Evolutionary conservation across 2,329 filamentous ascomycete genomes (phyloP).

Genomic region (Venturia effusa): DNA sequence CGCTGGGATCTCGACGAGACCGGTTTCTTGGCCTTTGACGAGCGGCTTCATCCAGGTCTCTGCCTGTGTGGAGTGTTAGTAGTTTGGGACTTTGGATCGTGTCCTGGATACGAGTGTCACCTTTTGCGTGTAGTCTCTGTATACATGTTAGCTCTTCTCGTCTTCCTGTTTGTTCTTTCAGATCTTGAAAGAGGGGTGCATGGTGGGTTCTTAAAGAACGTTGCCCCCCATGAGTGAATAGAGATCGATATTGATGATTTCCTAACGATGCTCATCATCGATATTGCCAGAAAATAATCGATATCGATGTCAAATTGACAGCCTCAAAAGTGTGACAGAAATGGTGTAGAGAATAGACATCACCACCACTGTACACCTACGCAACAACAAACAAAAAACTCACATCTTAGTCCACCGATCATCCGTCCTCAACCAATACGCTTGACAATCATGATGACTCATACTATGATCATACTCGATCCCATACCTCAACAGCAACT

Average conservation of each 20-base stretch:
- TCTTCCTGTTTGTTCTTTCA: no score
- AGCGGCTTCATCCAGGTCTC: conserved; percentile 58
- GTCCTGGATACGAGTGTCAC: no score
- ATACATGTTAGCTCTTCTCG: not conserved
- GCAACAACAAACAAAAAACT: not conserved
- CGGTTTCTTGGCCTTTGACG: conserved; percentile 47
- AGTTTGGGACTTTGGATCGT: not conserved
- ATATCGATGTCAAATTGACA: no score
- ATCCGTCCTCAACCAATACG: conserved; percentile 53
- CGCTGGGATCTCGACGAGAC: conserved; percentile 54
- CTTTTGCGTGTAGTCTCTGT: not conserved
- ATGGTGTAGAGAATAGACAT: no score
- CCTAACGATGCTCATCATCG: no score
- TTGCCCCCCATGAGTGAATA: not conserved
- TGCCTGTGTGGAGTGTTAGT: conserved; percentile 47
- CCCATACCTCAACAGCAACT: conserved; percentile 55
- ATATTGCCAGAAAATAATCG: no score
- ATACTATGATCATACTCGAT: conserved; percentile 62
- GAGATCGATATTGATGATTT: no score
- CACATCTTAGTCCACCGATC: conserved; percentile 55
- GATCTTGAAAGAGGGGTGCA: no score
- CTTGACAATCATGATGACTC: conserved; percentile 53
- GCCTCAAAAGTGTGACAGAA: not conserved
- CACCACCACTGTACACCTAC: no score
- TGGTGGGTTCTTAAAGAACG: no score